Evolutionary conservation across 1,139 yeast species (phyloP), one percentile per base, ranked within the genome.

Genomic region (Yamadazyma pseudoaaseri): DNA sequence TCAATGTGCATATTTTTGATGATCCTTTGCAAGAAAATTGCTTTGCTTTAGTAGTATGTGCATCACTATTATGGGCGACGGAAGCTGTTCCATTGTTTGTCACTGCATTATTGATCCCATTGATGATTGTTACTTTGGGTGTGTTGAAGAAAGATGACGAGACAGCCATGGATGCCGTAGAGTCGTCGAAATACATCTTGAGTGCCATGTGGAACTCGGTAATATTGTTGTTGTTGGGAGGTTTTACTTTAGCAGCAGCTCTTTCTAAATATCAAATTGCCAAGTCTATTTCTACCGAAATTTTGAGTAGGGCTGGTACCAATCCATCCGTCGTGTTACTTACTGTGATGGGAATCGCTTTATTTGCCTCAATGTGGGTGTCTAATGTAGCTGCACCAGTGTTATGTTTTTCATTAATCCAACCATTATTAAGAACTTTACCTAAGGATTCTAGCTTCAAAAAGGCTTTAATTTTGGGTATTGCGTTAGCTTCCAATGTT

Each of bases 381-480:
- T 84, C 95, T 13, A 90, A 90, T 54, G 97, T 90, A 27, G 97
- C 97, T 1, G 92, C 97, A 0, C 97, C 97, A 0, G 97, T 90
- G 2, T 70, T 90, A 38, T 85, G 95, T 60, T 87, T 76, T 54
- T 86, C 96, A 2, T 83, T 90, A 45, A 83, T 92, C 38, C 96
- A 87, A 56, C 86, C 87, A 9, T 62, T 82, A 16, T 62, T 81
- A 36, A 71, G 85, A 47, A 75, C 83, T 1, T 59, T 81, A 29
- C 81, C 83, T 6, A 73, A 74, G 28, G 81, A 76, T 9, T 72
- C 83, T 0, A 76, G 71, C 28, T 79, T 81, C 50, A 79, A 76
- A 10, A 70, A 76, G 45, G 82, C 87, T 1, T 65, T 82, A 36
- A 78, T 81, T 26, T 62, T 82, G 41, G 87, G 89, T 38, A 80